phyloP scores from a whole-genome alignment of 768 basidiomycete genomes.

The Mycena rebaudengoi region DNA sequence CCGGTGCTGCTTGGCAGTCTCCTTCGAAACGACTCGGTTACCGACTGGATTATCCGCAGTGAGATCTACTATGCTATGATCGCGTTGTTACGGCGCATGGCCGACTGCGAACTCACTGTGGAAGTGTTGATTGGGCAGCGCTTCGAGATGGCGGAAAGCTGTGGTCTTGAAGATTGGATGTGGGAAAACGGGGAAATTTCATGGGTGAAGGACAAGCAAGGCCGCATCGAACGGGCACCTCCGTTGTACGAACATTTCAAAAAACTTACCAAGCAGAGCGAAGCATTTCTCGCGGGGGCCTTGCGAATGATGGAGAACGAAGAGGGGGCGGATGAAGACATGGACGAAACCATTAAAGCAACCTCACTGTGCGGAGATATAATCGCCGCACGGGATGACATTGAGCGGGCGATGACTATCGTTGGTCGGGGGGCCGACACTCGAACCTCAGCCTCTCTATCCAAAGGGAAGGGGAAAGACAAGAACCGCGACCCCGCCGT shows the following conservation, averaged over 20 bases:
- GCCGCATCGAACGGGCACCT: conserved; percentile 42
- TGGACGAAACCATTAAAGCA: conserved; percentile 51
- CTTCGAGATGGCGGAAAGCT: conserved; percentile 47
- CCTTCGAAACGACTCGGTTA: conserved; percentile 64
- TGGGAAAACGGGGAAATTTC: conserved; percentile 51
- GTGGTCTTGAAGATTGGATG: conserved; percentile 59
- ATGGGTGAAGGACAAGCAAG: conserved; percentile 45
- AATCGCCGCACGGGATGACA: conserved; percentile 57
- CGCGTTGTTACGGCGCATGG: conserved; percentile 54
- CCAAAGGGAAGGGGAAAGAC: conserved; percentile 28
- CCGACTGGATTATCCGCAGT: conserved; percentile 58
- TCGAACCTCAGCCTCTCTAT: background rate
- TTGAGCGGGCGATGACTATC: conserved; percentile 55
- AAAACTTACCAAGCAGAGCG: conserved; percentile 60
- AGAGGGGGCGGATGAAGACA: conserved; percentile 39
- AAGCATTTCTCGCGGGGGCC: conserved; percentile 58
- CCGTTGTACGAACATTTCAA: conserved; percentile 61
- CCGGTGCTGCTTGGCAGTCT: conserved; percentile 54
- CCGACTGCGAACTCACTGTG: conserved; percentile 60
- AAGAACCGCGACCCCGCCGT: conserved; percentile 37
- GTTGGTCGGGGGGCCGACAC: conserved; percentile 37
- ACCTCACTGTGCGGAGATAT: conserved; percentile 61
- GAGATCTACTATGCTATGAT: conserved; percentile 60
- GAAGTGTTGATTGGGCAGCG: conserved; percentile 50
- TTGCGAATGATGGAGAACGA: conserved; percentile 45